A percentile compares a stretch with the other conserved stretches of the same genome.
Conservation (phyloP, 2,329 filamentous ascomycete genomes). For the Talaromyces sp. region DNA sequence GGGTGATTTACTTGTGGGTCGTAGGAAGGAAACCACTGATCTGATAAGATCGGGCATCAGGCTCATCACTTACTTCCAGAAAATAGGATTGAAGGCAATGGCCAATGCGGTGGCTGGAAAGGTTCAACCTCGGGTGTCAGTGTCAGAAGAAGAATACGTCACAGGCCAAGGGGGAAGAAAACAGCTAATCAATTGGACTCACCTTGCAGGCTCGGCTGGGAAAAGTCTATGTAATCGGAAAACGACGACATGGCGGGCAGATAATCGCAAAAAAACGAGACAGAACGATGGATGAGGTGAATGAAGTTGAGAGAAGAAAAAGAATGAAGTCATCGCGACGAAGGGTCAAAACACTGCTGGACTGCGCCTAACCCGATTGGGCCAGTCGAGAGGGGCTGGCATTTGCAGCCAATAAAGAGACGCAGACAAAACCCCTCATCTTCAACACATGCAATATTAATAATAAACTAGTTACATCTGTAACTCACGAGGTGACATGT, state of each 20-base stretch:
- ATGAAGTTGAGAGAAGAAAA: neutral
- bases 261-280: neutral
- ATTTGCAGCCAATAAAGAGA: neutral
- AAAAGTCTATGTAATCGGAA: conserved; percentile 53
- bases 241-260: conserved; percentile 28
- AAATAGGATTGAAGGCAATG: conserved; percentile 95
- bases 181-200: conserved; percentile 25
- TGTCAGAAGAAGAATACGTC: neutral
- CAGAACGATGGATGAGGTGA: neutral
- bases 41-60: neutral
- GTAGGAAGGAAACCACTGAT: neutral
- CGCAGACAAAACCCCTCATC: neutral
- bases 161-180: neutral
- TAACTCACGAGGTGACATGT: too few relatives aligned
- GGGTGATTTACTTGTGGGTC: conserved; percentile 12
- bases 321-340: neutral
- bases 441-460: neutral
- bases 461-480: neutral
- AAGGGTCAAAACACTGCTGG: neutral
- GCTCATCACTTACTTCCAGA: conserved; percentile 83
- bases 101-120: conserved; percentile 67
- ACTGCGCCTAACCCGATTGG: neutral
- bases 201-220: conserved; percentile 63
- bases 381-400: neutral
- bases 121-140: neutral